Conservation (phyloP, 139 green algal genomes). For the Chlorella sp. region DNA sequence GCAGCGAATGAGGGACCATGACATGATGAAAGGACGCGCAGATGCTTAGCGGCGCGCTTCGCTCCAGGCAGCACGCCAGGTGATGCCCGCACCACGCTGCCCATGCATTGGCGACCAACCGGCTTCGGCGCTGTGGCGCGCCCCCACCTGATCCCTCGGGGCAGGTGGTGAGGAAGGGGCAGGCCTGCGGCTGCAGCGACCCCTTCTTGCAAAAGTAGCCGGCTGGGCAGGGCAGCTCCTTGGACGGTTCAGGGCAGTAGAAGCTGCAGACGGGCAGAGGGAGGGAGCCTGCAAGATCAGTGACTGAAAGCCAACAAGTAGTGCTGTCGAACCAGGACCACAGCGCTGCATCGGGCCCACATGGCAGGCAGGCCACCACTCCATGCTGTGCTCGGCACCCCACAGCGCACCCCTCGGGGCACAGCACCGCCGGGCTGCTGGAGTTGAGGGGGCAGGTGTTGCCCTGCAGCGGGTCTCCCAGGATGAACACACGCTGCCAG, state of each 20-base stretch:
- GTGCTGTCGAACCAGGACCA: no score
- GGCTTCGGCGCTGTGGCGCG: neutral
- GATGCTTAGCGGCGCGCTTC: no score
- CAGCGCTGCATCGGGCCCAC: no score
- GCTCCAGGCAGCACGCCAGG: no score
- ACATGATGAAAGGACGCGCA: no score
- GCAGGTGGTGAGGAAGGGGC: conserved; percentile 51
- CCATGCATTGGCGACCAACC: neutral
- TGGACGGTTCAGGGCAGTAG: conserved; percentile 48
- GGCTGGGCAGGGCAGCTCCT: conserved; percentile 36
- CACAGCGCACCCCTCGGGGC: conserved; percentile 26
- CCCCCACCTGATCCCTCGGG: conserved; percentile 37
- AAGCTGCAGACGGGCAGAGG: conserved; percentile 3
- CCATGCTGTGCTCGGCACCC: no score
- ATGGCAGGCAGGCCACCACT: no score
- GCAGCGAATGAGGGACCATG: no score
- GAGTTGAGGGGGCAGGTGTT: conserved; percentile 54
- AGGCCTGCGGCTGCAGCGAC: conserved; percentile 32
- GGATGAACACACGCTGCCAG: conserved; percentile 44
- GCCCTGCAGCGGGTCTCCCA: conserved; percentile 41
- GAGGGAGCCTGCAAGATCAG: neutral
- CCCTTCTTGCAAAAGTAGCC: conserved; percentile 55
- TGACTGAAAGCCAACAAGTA: no score
- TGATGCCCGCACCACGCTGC: neutral
- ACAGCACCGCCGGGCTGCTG: conserved; percentile 15